Evolutionary conservation across 2,329 filamentous ascomycete species (phyloP).

Genomic region (Phyllosticta ampelicida): DNA sequence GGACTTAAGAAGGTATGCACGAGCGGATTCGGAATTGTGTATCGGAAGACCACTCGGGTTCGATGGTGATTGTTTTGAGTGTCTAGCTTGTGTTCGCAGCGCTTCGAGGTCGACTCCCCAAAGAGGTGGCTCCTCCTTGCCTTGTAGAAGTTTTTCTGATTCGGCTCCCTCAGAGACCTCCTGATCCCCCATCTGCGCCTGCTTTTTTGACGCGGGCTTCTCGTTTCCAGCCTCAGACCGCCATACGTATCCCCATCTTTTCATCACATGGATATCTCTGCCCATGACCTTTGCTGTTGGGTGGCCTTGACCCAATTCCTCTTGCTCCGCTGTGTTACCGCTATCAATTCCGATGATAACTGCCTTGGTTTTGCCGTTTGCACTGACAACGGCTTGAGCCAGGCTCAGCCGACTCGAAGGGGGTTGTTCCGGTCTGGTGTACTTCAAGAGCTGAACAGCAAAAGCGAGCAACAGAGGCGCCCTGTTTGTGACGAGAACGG

Average conservation of each 20-base stretch:
- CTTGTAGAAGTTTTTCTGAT: background rate
- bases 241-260: conserved; percentile 64
- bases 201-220: conserved; percentile 7
- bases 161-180: conserved; percentile 14
- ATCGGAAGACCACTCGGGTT: conserved; percentile 49
- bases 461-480: conserved; percentile 77
- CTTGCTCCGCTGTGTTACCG: conserved; percentile 53
- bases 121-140: conserved; percentile 37
- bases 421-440: conserved; percentile 79
- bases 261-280: conserved; percentile 62
- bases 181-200: conserved; percentile 17
- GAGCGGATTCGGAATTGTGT: conserved; percentile 60
- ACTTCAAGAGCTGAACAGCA: conserved; percentile 59
- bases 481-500: conserved; percentile 60
- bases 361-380: conserved; percentile 69
- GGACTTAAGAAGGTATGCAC: conserved; percentile 45
- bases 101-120: conserved; percentile 51
- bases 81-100: conserved; percentile 36
- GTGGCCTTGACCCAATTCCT: conserved; percentile 65
- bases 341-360: conserved; percentile 61
- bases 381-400: conserved; percentile 72
- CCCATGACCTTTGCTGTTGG: conserved; percentile 63
- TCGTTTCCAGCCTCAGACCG: conserved; percentile 14
- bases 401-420: conserved; percentile 73
- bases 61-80: conserved; percentile 14